phyloP scores from a whole-genome alignment of 2,329 filamentous ascomycete species.

The Diplodia intermedia region DNA sequence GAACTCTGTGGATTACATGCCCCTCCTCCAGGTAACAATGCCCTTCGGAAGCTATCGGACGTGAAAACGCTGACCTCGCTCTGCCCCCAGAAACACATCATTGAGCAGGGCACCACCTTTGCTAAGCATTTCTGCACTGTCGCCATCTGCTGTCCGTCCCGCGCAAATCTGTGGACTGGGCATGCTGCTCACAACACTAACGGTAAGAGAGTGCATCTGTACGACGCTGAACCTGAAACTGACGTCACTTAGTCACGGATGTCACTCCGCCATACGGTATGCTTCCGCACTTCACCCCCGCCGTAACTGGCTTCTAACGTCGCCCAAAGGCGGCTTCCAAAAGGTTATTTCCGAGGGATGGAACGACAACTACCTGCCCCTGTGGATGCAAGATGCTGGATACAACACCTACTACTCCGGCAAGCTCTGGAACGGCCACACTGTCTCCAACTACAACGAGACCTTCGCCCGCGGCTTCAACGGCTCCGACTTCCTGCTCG shows the following conservation, averaged over 20 bases:
- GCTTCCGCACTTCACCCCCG: not conserved
- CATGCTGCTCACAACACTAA: slow-evolving; percentile 74
- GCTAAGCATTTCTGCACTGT: slow-evolving; percentile 71
- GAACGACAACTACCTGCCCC: slow-evolving; percentile 71
- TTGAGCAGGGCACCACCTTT: slow-evolving; percentile 65
- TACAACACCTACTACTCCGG: slow-evolving; percentile 76
- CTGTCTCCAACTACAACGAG: slow-evolving; percentile 65
- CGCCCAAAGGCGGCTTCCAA: slow-evolving; percentile 59
- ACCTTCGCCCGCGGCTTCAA: slow-evolving; percentile 67
- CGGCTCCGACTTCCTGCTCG: slow-evolving; percentile 62
- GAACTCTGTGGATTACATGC: slow-evolving; percentile 68
- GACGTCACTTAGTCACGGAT: slow-evolving; percentile 57
- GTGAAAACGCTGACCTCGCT: not conserved
- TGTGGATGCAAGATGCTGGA: slow-evolving; percentile 73
- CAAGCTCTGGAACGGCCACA: slow-evolving; percentile 74
- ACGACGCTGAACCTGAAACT: not conserved
- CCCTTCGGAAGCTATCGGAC: not conserved
- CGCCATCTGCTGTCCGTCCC: slow-evolving; percentile 70
- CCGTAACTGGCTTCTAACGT: not conserved
- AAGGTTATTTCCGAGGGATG: slow-evolving; percentile 71
- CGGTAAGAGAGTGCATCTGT: slow-evolving; percentile 38
- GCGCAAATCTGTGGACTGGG: slow-evolving; percentile 70
- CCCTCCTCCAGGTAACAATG: slow-evolving; percentile 52
- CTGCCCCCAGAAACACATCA: slow-evolving; percentile 57
- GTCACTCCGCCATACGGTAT: slow-evolving; percentile 59